Evolutionary conservation across 2,329 filamentous ascomycete genomes (phyloP).

Genomic region (Exophiala sp.): DNA sequence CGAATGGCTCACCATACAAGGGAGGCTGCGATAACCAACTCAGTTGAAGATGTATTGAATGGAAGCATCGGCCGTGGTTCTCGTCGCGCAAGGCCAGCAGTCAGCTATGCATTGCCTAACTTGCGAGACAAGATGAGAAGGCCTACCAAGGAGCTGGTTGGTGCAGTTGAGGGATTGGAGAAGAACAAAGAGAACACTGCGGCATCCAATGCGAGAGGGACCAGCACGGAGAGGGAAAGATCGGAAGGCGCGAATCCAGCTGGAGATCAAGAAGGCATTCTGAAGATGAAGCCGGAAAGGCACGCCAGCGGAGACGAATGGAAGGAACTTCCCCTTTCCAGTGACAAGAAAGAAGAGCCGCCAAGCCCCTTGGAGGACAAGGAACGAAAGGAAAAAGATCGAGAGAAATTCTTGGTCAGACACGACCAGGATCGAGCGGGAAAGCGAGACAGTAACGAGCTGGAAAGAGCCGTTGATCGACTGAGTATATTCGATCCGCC

Average conservation of each 20-base stretch:
- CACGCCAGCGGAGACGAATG: constrained; percentile 5
- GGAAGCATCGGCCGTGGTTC: constrained; percentile 59
- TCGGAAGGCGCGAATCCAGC: constrained; percentile 18
- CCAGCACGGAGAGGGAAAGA: constrained; percentile 19
- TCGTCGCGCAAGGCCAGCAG: constrained; percentile 62
- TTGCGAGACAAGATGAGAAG: constrained; percentile 79
- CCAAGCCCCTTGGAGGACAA: constrained; percentile 24
- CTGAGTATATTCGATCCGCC: constrained; percentile 28
- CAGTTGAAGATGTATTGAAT: constrained; percentile 31
- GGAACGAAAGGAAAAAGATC: constrained; percentile 32
- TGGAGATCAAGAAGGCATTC: constrained; percentile 4
- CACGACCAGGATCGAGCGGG: constrained; percentile 13
- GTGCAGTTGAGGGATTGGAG: constrained; percentile 63
- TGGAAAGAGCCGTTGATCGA: constrained; percentile 23
- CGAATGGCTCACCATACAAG: constrained; percentile 10
- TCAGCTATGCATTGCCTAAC: constrained; percentile 81
- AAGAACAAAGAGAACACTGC: constrained; percentile 40
- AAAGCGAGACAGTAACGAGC: constrained; percentile 8
- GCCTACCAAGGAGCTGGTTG: constrained; percentile 70
- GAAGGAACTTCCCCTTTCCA: constrained; percentile 10
- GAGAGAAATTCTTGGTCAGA: constrained; percentile 25
- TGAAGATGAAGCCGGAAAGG: constrained; percentile 22
- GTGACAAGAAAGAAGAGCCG: constrained; percentile 22
- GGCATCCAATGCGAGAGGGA: constrained; percentile 1
- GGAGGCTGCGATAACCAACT: constrained; percentile 26